These are phyloP conservation scores for Tremellales sp. DNA, from an alignment of 1,284 basidiomycete species.

Conservation along the genomic window DNA sequence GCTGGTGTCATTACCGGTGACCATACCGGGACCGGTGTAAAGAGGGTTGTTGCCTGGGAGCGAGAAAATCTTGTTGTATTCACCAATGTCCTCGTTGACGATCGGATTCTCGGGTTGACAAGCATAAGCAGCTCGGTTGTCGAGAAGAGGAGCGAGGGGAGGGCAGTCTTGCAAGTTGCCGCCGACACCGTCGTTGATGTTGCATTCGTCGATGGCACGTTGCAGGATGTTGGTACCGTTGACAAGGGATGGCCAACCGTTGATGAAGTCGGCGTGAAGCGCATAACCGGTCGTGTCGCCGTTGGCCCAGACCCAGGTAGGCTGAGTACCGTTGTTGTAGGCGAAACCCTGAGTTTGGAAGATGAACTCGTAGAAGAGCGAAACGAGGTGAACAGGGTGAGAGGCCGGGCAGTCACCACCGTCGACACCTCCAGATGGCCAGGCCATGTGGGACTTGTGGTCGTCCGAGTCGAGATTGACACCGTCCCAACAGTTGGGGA, in stretches of 20 bases:
- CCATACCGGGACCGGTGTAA: conserved; percentile 31
- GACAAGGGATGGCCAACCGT: conserved; percentile 41
- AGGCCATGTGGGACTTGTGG: conserved; percentile 50
- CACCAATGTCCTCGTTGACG: conserved; percentile 45
- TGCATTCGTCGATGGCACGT: conserved; percentile 42
- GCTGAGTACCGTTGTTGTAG: conserved; percentile 27
- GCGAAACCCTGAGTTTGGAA: conserved; percentile 31
- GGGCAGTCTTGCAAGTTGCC: conserved; percentile 37
- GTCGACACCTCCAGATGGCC: conserved; percentile 45
- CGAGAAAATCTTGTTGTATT: conserved; percentile 24
- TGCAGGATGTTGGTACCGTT: conserved; percentile 42
- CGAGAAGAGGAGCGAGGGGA: conserved; percentile 43
- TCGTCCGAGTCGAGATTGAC: conserved; percentile 49
- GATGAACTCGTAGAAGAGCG: conserved; percentile 47
- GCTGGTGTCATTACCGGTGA: conserved; percentile 25
- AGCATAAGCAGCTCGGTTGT: conserved; percentile 23
- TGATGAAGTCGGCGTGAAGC: conserved; percentile 48
- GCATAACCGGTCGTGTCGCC: conserved; percentile 48
- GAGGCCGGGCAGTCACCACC: conserved; percentile 49
- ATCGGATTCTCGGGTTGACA: conserved; percentile 37
- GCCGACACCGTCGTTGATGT: conserved; percentile 41
- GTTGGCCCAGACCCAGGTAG: conserved; percentile 42
- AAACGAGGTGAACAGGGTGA: conserved; percentile 23
- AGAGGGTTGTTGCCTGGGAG: conserved; percentile 47
- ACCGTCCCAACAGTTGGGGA: conserved; percentile 52